Conservation (phyloP, 495 filamentous ascomycete species). For the Aspergillus bridgeri region DNA sequence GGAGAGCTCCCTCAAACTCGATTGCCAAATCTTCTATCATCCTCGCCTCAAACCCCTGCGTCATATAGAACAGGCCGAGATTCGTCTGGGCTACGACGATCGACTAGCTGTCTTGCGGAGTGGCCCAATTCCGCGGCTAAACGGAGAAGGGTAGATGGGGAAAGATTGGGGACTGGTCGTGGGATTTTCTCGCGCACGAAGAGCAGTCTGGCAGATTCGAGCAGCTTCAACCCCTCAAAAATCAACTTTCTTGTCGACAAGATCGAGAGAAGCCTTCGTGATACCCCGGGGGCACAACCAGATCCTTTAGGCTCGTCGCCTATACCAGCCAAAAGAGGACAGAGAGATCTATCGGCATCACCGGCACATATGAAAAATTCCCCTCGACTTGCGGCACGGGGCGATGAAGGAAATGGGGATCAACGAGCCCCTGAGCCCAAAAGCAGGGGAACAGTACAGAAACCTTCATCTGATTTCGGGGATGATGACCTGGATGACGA, state of each 20-base stretch:
- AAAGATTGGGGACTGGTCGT: slow-evolving; percentile 29
- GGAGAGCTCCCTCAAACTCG: slow-evolving; percentile 43
- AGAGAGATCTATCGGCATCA: slow-evolving; percentile 40
- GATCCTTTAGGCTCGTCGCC: slow-evolving; percentile 54
- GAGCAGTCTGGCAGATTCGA: slow-evolving; percentile 50
- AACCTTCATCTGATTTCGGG: slow-evolving; percentile 55
- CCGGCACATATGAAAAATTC: slow-evolving; percentile 38
- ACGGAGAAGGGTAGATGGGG: slow-evolving; percentile 36
- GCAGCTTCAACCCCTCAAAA: slow-evolving; percentile 53
- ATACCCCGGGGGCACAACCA: slow-evolving; percentile 27
- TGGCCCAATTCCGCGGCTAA: slow-evolving; percentile 58
- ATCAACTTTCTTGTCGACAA: slow-evolving; percentile 62
- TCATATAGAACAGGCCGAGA: slow-evolving; percentile 40
- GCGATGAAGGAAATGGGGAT: slow-evolving; percentile 1
- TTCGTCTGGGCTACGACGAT: slow-evolving; percentile 57
- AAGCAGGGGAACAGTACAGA: slow-evolving; percentile 15
- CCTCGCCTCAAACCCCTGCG: slow-evolving; percentile 61
- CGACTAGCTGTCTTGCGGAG: slow-evolving; percentile 68
- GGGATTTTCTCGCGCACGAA: slow-evolving; percentile 46
- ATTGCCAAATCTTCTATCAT: slow-evolving; percentile 66
- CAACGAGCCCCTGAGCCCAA: slow-evolving; percentile 8
- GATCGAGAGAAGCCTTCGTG: slow-evolving; percentile 59
- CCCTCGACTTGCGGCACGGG: slow-evolving; percentile 1
- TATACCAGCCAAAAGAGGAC: slow-evolving; percentile 39
- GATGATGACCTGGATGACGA: slow-evolving; percentile 56